phyloP scores from a whole-genome alignment of 2,329 filamentous ascomycete species.

The Aspergillus nomiae region DNA sequence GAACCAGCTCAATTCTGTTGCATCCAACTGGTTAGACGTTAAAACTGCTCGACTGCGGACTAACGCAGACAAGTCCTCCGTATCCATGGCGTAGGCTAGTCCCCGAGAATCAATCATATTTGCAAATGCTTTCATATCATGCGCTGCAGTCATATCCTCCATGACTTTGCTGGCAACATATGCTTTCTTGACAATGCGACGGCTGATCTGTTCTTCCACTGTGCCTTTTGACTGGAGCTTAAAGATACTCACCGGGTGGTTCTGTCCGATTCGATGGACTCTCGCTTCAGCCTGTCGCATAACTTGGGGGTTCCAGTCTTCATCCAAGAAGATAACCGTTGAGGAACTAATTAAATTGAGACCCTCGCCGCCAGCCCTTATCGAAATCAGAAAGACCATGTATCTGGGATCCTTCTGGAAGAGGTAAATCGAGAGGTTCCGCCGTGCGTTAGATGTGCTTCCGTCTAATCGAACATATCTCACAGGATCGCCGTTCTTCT shows the following conservation, averaged over 20 bases:
- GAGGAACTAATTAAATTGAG: constrained; percentile 58
- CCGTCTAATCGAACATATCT: constrained; percentile 56
- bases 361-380: constrained; percentile 57
- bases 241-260: constrained; percentile 56
- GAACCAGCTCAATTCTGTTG: not conserved
- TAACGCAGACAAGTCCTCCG: not conserved
- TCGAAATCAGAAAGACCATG: constrained; percentile 59
- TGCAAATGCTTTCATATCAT: not conserved
- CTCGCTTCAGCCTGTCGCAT: constrained; percentile 58
- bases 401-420: constrained; percentile 54
- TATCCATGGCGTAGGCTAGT: not conserved
- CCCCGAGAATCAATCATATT: not conserved
- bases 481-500: constrained; percentile 45
- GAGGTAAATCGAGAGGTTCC: constrained; percentile 56
- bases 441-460: constrained; percentile 48
- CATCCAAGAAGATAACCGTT: constrained; percentile 60
- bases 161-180: constrained; percentile 64
- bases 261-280: constrained; percentile 59
- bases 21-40: not conserved
- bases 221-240: constrained; percentile 60
- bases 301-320: constrained; percentile 58
- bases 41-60: not conserved
- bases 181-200: constrained; percentile 62
- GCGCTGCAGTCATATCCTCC: constrained; percentile 36
- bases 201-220: constrained; percentile 61